Conservation (phyloP, 176 grass and related monocot species). For the Panicum miliaceum region DNA sequence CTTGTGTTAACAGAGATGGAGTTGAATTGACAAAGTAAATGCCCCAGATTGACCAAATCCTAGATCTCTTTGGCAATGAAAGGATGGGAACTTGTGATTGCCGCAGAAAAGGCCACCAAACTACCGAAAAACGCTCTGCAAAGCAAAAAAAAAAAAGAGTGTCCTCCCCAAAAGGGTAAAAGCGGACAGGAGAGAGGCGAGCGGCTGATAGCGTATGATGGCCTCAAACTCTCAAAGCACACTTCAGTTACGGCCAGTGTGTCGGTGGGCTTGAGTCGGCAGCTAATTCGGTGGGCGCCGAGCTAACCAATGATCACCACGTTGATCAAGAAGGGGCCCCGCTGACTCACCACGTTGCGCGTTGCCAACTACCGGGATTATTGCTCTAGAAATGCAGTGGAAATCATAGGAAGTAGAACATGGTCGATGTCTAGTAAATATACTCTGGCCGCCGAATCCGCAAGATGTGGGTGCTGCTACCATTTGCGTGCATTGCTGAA, state of each 20-base stretch:
- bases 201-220: neutral
- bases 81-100: slow-evolving; percentile 27
- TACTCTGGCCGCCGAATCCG: neutral
- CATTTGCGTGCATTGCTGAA: neutral
- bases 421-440: neutral
- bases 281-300: slow-evolving; percentile 3
- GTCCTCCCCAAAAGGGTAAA: neutral
- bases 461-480: neutral
- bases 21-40: neutral
- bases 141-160: neutral
- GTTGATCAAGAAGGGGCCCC: neutral
- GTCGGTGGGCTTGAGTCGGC: slow-evolving; percentile 40
- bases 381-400: neutral
- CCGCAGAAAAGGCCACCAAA: neutral
- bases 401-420: neutral
- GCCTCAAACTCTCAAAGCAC: neutral
- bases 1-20: neutral
- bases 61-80: slow-evolving; percentile 27
- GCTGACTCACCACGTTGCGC: neutral
- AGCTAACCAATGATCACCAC: too few relatives aligned
- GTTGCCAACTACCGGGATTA: neutral
- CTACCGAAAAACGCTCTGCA: slow-evolving; percentile 13
- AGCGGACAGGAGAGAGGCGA: neutral
- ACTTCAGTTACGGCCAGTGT: slow-evolving; percentile 10
- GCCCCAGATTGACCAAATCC: slow-evolving; percentile 1